phyloP scores from a whole-genome alignment of 176 grass and related monocot genomes.

The Guadua angustifolia region DNA sequence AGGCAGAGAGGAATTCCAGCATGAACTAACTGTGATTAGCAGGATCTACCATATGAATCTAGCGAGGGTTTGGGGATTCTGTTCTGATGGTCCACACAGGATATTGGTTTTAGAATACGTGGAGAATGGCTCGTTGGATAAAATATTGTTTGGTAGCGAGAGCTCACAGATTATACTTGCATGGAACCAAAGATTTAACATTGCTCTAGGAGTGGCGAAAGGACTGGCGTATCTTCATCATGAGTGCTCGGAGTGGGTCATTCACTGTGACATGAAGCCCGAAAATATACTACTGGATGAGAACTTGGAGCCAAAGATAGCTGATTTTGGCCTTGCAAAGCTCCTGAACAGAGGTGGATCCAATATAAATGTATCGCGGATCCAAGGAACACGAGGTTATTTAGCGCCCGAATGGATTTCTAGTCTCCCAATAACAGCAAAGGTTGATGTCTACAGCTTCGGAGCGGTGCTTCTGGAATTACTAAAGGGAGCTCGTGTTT shows the following conservation, averaged over 20 bases:
- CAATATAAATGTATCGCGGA: slow-evolving; percentile 40
- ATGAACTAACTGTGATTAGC: slow-evolving; percentile 30
- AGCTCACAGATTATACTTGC: neutral
- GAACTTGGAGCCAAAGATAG: too few species aligned
- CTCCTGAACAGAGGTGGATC: slow-evolving; percentile 37
- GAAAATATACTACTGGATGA: too few species aligned
- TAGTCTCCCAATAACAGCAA: slow-evolving; percentile 56
- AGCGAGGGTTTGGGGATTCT: slow-evolving; percentile 41
- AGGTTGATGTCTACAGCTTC: slow-evolving; percentile 61
- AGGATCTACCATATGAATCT: slow-evolving; percentile 43
- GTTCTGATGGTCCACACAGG: slow-evolving; percentile 40
- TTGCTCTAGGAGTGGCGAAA: slow-evolving; percentile 53
- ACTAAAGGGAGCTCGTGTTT: slow-evolving; percentile 33
- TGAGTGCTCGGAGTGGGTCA: slow-evolving; percentile 25
- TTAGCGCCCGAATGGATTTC: slow-evolving; percentile 56
- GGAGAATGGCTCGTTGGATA: slow-evolving; percentile 38
- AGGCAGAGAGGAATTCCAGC: slow-evolving; percentile 37
- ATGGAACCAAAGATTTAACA: slow-evolving; percentile 44
- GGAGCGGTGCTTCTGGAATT: slow-evolving; percentile 57
- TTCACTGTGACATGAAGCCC: too few species aligned
- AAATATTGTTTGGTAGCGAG: slow-evolving; percentile 10
- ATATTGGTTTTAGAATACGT: slow-evolving; percentile 44
- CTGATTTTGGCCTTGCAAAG: slow-evolving; percentile 31
- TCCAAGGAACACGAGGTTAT: slow-evolving; percentile 61
- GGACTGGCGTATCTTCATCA: slow-evolving; percentile 63